Percentiles rank a stretch among this genome's conserved stretches.
These are phyloP conservation scores for Thelephora ganbajun DNA, from an alignment of 768 basidiomycete genomes.

Conservation along the genomic window DNA sequence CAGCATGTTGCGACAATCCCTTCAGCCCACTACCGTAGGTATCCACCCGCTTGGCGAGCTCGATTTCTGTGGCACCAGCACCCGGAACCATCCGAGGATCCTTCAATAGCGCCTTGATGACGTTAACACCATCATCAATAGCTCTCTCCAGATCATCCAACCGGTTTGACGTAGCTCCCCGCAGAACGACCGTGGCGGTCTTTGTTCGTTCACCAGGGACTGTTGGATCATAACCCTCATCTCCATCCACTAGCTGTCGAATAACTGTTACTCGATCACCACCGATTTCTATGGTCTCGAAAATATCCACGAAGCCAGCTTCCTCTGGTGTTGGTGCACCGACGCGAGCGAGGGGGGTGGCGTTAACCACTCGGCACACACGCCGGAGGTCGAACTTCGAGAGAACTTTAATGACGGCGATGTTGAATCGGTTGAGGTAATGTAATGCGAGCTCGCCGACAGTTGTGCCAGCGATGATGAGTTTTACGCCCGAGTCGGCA, in stretches of 20 bases:
- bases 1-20: conserved; percentile 87
- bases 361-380: conserved; percentile 88
- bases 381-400: conserved; percentile 97
- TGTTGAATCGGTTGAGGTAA: conserved; percentile 86
- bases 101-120: conserved; percentile 85
- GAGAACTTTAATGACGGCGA: conserved; percentile 92
- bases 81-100: conserved; percentile 86
- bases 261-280: conserved; percentile 97
- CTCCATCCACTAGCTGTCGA: conserved; percentile 61
- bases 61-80: conserved; percentile 88
- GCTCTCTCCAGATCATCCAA: conserved; percentile 94
- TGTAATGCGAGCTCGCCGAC: conserved; percentile 95
- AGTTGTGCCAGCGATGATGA: conserved; percentile 85
- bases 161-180: conserved; percentile 89
- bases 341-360: conserved; percentile 89
- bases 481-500: conserved; percentile 85
- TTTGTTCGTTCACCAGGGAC: conserved; percentile 56
- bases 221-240: conserved; percentile 44
- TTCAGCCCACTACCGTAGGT: conserved; percentile 78
- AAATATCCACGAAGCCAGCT: conserved; percentile 84
- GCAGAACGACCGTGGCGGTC: conserved; percentile 88
- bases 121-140: conserved; percentile 93
- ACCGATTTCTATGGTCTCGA: conserved; percentile 93
- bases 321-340: conserved; percentile 96
- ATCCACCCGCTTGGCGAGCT: conserved; percentile 77